Evolutionary conservation across 1,139 yeast species (phyloP).

Genomic region (Nakaseomyces sp.): DNA sequence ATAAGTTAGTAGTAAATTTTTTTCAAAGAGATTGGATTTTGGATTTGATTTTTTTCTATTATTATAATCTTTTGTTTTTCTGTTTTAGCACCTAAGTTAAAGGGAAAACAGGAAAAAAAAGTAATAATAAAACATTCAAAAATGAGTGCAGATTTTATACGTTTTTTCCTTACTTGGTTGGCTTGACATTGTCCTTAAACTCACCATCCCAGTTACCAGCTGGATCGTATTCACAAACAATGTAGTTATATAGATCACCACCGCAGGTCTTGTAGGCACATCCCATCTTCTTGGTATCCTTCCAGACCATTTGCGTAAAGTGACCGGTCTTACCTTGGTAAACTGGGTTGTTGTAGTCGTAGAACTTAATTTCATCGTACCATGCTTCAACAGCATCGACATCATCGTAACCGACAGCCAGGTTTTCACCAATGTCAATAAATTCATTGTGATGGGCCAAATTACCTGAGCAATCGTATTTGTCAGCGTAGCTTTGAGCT

Average conservation of each 20-base stretch:
- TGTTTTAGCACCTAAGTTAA: too few species aligned
- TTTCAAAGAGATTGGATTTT: too few species aligned
- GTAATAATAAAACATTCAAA: too few species aligned
- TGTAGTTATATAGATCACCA: constrained; percentile 42
- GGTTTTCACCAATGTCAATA: constrained; percentile 57
- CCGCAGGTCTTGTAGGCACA: constrained; percentile 53
- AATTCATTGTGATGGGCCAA: constrained; percentile 29
- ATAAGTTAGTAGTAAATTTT: too few species aligned
- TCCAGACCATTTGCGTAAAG: constrained; percentile 83
- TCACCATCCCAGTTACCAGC: constrained; percentile 49
- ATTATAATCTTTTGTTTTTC: too few species aligned
- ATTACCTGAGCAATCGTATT: constrained; percentile 57
- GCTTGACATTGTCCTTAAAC: constrained; percentile 28
- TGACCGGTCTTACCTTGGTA: constrained; percentile 47
- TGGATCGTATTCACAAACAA: constrained; percentile 51
- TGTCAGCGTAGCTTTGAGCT: constrained; percentile 62
- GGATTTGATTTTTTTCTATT: too few species aligned
- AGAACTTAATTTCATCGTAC: constrained; percentile 61
- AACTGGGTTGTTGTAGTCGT: constrained; percentile 43
- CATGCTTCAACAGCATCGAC: constrained; percentile 69
- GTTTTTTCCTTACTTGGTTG: constrained; percentile 8
- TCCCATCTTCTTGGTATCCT: constrained; percentile 55
- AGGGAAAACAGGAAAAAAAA: too few species aligned
- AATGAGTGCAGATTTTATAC: too few species aligned
- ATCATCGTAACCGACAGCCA: constrained; percentile 60